Evolutionary conservation across 1,139 yeast species (phyloP).

Genomic region (Pichia sp.): DNA sequence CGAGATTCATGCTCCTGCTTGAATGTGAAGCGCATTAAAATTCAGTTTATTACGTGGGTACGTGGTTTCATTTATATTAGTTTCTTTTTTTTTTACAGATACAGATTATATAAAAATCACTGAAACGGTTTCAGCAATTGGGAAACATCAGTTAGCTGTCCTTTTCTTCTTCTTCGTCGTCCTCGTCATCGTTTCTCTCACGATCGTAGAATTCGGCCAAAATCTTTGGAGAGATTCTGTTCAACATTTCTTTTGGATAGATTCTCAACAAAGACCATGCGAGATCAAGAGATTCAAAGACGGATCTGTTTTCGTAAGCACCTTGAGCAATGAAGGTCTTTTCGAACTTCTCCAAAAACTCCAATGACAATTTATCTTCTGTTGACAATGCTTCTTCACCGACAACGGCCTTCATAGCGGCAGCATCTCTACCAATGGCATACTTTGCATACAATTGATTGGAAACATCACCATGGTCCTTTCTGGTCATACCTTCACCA

Average conservation of each 20-base stretch:
- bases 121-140: not conserved
- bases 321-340: conserved; percentile 94
- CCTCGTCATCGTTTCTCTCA: conserved; percentile 62
- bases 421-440: conserved; percentile 99
- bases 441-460: conserved; percentile 98
- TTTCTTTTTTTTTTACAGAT: conserved; percentile 2
- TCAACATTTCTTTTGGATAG: conserved; percentile 97
- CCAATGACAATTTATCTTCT: conserved; percentile 95
- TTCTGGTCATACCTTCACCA: conserved; percentile 99
- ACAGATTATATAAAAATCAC: not conserved
- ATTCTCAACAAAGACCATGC: conserved; percentile 98
- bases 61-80: not conserved
- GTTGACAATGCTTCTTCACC: conserved; percentile 99
- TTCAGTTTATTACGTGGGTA: too few relatives aligned
- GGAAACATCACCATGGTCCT: conserved; percentile 98
- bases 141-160: not conserved
- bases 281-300: conserved; percentile 92
- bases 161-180: conserved; percentile 32
- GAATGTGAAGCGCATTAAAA: too few relatives aligned
- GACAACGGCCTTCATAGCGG: conserved; percentile 99
- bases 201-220: conserved; percentile 92
- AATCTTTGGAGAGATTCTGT: conserved; percentile 97
- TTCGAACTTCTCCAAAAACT: conserved; percentile 95
- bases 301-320: conserved; percentile 90
- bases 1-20: not conserved